Percentiles rank a stretch among this genome's conserved stretches.
Evolutionary conservation across 257 asterid genomes (phyloP).

Genomic region (Fraxinus cuspidata): DNA sequence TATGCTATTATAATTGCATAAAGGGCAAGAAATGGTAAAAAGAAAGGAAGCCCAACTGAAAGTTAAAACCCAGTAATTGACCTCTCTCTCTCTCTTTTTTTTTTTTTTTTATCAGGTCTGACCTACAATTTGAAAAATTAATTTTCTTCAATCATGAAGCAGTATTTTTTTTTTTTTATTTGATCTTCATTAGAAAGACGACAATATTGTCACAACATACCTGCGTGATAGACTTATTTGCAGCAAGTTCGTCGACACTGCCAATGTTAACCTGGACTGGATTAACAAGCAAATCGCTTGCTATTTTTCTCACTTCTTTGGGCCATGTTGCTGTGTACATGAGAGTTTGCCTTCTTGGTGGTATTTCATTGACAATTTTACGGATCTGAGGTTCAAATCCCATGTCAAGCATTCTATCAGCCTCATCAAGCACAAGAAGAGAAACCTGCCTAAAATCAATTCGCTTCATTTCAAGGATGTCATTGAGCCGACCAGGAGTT

Average conservation of each 20-base stretch:
- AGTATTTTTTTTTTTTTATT: not conserved
- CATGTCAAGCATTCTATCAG: conserved; percentile 99
- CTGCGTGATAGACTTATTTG: conserved; percentile 94
- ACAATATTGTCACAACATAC: conserved; percentile 32
- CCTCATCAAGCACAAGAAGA: conserved; percentile 96
- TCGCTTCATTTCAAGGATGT: conserved; percentile 93
- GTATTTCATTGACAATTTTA: conserved; percentile 89
- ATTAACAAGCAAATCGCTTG: conserved; percentile 78
- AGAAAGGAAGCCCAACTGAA: not conserved
- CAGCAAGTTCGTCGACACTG: conserved; percentile 88
- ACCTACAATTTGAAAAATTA: not conserved
- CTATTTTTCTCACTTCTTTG: conserved; percentile 89
- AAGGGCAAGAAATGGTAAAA: not conserved
- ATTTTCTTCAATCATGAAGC: not conserved
- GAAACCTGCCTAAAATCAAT: conserved; percentile 88
- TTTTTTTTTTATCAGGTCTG: not conserved
- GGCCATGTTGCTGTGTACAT: conserved; percentile 99
- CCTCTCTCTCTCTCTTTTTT: not conserved
- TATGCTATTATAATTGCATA: not conserved
- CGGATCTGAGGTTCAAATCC: conserved; percentile 99
- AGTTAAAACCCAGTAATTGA: conserved; percentile 7
- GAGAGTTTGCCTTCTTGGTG: conserved; percentile 95
- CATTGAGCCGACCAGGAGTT: conserved; percentile 98
- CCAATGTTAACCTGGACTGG: conserved; percentile 98
- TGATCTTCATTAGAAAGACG: conserved; percentile 17